phyloP scores from a whole-genome alignment of 768 basidiomycete species.

The Mycena latifolia region DNA sequence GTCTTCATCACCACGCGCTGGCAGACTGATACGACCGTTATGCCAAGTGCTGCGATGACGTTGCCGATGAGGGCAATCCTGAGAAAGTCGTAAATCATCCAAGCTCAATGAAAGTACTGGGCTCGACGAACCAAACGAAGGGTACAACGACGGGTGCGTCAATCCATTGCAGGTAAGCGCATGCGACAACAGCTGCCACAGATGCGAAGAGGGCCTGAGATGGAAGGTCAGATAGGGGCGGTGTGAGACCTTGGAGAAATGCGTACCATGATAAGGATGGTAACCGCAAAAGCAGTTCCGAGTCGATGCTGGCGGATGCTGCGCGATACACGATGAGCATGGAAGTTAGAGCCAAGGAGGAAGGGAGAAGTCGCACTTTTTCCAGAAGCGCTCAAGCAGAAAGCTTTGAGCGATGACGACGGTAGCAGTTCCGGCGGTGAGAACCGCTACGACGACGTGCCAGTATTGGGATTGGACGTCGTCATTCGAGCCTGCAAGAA shows the following conservation, averaged over 20 bases:
- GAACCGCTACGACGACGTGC: slow-evolving; percentile 15
- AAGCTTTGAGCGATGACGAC: slow-evolving; percentile 15
- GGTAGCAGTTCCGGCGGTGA: slow-evolving; percentile 12
- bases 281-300: slow-evolving; percentile 30
- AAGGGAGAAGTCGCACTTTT: slow-evolving; percentile 15
- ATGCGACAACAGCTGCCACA: slow-evolving; percentile 22
- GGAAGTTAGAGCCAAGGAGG: not conserved
- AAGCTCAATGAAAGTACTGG: not conserved
- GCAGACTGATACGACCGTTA: slow-evolving; percentile 29
- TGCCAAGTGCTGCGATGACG: slow-evolving; percentile 22
- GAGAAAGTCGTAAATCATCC: not conserved
- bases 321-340: not conserved
- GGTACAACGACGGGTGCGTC: not conserved
- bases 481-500: slow-evolving; percentile 19
- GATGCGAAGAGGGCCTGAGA: slow-evolving; percentile 20
- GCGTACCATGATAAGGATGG: slow-evolving; percentile 22
- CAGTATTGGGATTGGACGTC: slow-evolving; percentile 21
- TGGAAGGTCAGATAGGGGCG: not conserved
- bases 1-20: slow-evolving; percentile 24
- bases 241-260: not conserved
- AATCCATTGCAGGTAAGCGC: slow-evolving; percentile 30
- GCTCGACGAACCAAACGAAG: slow-evolving; percentile 18
- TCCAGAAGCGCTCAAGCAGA: slow-evolving; percentile 32
- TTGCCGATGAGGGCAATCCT: slow-evolving; percentile 30
- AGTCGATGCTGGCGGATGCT: slow-evolving; percentile 33